Evolutionary conservation across 768 basidiomycete genomes (phyloP).

Genomic region (Lyophyllum atratum): DNA sequence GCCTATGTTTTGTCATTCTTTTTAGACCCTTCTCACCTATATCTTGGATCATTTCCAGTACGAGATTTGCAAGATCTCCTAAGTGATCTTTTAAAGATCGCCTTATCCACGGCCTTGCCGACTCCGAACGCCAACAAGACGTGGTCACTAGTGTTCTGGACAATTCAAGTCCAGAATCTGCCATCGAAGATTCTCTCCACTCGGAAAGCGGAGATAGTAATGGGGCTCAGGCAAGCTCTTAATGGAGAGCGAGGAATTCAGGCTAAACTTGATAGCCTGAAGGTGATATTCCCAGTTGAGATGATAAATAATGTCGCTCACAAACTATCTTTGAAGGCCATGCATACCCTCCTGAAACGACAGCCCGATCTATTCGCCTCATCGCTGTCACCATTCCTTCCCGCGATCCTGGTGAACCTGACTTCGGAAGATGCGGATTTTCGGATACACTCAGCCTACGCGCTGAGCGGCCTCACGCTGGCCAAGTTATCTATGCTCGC

Average conservation of each 20-base stretch:
- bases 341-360: constrained; percentile 33
- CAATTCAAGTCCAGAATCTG: constrained; percentile 50
- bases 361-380: constrained; percentile 51
- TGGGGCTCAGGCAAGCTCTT: constrained; percentile 38
- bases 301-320: background rate
- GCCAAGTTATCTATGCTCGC: constrained; percentile 32
- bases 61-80: constrained; percentile 46
- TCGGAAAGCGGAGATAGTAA: constrained; percentile 30
- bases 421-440: constrained; percentile 25
- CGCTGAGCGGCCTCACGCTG: constrained; percentile 54
- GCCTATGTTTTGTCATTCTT: constrained; percentile 19
- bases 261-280: constrained; percentile 34
- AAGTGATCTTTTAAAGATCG: constrained; percentile 44
- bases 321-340: constrained; percentile 26
- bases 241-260: constrained; percentile 30
- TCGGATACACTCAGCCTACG: constrained; percentile 57
- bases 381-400: constrained; percentile 51
- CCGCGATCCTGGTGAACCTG: constrained; percentile 34
- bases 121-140: constrained; percentile 45
- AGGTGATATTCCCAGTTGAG: constrained; percentile 23
- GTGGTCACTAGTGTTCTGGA: constrained; percentile 46
- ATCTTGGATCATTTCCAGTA: constrained; percentile 40
- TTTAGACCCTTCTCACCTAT: constrained; percentile 7
- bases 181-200: constrained; percentile 39
- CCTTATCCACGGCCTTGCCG: constrained; percentile 33